Percentiles rank a stretch among this genome's conserved stretches.
Conservation (phyloP, 2,329 filamentous ascomycete genomes). For the Colletotrichum neosansevieriae region DNA sequence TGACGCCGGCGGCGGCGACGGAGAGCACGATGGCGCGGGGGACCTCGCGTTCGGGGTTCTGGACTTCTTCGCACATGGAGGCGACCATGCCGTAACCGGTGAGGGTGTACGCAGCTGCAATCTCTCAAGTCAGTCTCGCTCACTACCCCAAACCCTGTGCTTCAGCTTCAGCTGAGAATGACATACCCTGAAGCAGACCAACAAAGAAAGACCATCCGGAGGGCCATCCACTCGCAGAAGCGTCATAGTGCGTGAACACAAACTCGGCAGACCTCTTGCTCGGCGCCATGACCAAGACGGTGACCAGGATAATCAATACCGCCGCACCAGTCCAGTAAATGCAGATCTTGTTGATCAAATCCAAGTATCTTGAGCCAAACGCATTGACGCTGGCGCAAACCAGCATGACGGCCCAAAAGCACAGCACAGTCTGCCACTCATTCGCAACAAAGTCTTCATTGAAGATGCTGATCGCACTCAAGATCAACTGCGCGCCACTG, state of each 20-base stretch:
- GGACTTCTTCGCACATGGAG: constrained; percentile 79
- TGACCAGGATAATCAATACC: constrained; percentile 64
- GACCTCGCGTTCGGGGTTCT: constrained; percentile 75
- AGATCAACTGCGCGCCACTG: constrained; percentile 67
- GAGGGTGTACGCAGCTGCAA: constrained; percentile 66
- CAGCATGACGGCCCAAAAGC: constrained; percentile 79
- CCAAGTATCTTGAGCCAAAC: constrained; percentile 69
- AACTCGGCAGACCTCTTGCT: constrained; percentile 69
- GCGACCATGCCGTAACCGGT: constrained; percentile 79
- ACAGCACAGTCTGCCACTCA: constrained; percentile 76
- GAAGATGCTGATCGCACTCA: constrained; percentile 77
- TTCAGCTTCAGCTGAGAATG: no score
- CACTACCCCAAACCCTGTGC: not conserved
- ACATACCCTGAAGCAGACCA: constrained; percentile 67
- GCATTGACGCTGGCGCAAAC: constrained; percentile 74
- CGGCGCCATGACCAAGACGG: constrained; percentile 71
- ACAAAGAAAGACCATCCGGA: constrained; percentile 80
- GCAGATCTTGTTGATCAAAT: constrained; percentile 78
- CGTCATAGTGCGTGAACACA: constrained; percentile 77
- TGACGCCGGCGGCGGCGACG: constrained; percentile 74
- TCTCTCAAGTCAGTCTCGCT: not conserved
- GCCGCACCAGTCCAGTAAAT: constrained; percentile 78
- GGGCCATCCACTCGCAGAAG: constrained; percentile 74
- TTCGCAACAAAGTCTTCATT: constrained; percentile 76
- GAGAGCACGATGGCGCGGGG: constrained; percentile 79